phyloP scores from a whole-genome alignment of 2,329 filamentous ascomycete species.

The Ustulina deusta region DNA sequence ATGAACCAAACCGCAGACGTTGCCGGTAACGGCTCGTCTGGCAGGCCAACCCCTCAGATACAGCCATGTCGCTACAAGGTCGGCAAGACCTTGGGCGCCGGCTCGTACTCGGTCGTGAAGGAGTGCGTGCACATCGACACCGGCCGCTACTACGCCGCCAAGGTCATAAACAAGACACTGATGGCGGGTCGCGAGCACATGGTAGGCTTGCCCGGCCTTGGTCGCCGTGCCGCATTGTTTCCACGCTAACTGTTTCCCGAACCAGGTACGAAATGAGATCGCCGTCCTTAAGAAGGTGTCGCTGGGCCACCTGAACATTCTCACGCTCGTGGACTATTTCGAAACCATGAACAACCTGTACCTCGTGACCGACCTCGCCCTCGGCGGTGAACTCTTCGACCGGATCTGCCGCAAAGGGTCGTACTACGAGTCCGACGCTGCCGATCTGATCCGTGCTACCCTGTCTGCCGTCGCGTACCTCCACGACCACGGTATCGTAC shows the following conservation, averaged over 20 bases:
- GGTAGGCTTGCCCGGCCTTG: conserved; percentile 65
- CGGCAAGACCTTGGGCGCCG: conserved; percentile 95
- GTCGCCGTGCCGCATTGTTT: background rate
- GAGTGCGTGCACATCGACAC: conserved; percentile 99
- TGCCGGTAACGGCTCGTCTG: conserved; percentile 48
- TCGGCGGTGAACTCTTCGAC: conserved; percentile 97
- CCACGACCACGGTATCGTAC: conserved; percentile 98
- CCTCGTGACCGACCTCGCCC: conserved; percentile 94
- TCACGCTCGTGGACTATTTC: conserved; percentile 98
- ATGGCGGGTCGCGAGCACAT: conserved; percentile 99
- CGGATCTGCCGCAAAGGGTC: conserved; percentile 98
- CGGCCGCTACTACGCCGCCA: conserved; percentile 96
- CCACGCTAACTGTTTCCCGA: conserved; percentile 17
- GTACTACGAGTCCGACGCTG: conserved; percentile 97
- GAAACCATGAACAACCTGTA: conserved; percentile 99
- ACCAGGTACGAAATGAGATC: conserved; percentile 94
- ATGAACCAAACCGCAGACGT: conserved; percentile 47
- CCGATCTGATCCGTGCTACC: conserved; percentile 92
- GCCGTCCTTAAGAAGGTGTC: conserved; percentile 97
- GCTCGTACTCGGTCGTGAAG: conserved; percentile 98
- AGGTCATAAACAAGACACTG: conserved; percentile 98
- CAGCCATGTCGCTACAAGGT: conserved; percentile 99
- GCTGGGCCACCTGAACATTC: conserved; percentile 98
- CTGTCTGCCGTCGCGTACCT: conserved; percentile 98
- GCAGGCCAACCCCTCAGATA: conserved; percentile 69